Evolutionary conservation across 768 basidiomycete species (phyloP), one percentile per base, ranked within the genome.

Genomic region (Roridomyces roridus): DNA sequence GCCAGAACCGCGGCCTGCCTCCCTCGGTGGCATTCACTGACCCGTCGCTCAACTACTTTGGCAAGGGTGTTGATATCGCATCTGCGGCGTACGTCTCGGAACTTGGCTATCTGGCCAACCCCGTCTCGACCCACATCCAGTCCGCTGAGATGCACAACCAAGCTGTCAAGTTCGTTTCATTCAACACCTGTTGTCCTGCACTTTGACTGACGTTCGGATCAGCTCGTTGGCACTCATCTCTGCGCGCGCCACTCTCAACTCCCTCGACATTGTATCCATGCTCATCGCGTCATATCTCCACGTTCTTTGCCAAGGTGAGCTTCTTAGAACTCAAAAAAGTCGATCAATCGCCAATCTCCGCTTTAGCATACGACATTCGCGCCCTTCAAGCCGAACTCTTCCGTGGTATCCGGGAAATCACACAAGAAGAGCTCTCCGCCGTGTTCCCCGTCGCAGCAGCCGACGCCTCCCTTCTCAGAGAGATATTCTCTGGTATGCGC

Each of bases 121-220:
- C 91, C 3, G 91, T 92, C 12, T 86, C 85, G 10, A 90, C 89
- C 5, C 87, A 90, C 68, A 84, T 92, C 37, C 90, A 93, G 70
- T 88, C 87, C 4, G 91, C 91, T 4, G 91, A 93, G 72, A 89
- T 92, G 81, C 89, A 91, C 63, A 93, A 93, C 65, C 91, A 92
- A 68, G 85, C 90, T 10, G 83, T 92, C 68, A 93, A 92, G 31
- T 34, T 11, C 31, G 31, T 34, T 34, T 34, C 7, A 34, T 34
- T 3, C 31, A 10, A 8, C 31, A 11, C 15, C 3, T 34, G 10
- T 34, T 8, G 11, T 34, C 31, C 31, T 34, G 11, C 11, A 34
- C 10, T 15, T 3, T 34, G 31, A 18, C 39, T 40, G 18, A 40
- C 20, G 15, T 9, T n/a, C 34, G 31, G 11, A 39, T n/a, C 46